These are phyloP conservation scores for Rhizopogon salebrosus DNA, from an alignment of 768 basidiomycete genomes.

Conservation along the genomic window DNA sequence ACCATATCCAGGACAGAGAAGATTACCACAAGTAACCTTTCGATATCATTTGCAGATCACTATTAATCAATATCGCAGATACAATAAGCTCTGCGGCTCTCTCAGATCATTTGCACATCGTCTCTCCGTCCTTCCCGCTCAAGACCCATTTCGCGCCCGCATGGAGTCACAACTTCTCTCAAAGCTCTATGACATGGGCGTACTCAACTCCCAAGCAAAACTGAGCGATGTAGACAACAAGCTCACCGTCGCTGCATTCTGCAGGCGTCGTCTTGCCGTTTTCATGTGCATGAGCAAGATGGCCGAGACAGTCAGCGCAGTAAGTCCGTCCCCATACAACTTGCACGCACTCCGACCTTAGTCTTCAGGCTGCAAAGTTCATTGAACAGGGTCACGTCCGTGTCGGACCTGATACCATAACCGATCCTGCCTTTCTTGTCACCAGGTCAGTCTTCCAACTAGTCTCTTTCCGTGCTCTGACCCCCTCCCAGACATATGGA, in stretches of 20 bases:
- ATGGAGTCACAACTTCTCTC: conserved; percentile 86
- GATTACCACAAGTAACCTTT: conserved; percentile 79
- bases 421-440: conserved; percentile 94
- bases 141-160: conserved; percentile 81
- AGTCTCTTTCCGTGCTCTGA: conserved; percentile 3
- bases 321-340: conserved; percentile 36
- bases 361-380: conserved; percentile 84
- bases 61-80: conserved; percentile 36
- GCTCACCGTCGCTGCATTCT: conserved; percentile 92
- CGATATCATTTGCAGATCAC: conserved; percentile 8
- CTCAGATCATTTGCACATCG: conserved; percentile 84
- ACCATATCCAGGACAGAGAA: conserved; percentile 92
- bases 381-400: conserved; percentile 98
- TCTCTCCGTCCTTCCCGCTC: conserved; percentile 77
- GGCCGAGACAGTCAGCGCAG: conserved; percentile 92
- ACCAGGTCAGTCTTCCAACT: conserved; percentile 51
- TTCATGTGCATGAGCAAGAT: conserved; percentile 91
- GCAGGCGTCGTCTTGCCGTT: conserved; percentile 86
- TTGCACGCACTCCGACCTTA: conserved; percentile 6
- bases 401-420: conserved; percentile 92
- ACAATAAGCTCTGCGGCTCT: conserved; percentile 93
- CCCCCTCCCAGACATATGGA: conserved; percentile 75
- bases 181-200: conserved; percentile 96
- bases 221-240: conserved; percentile 92
- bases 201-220: conserved; percentile 81